These are phyloP conservation scores for Saussurea involucrata DNA, from an alignment of 129 eudicot genomes.

Conservation along the genomic window DNA sequence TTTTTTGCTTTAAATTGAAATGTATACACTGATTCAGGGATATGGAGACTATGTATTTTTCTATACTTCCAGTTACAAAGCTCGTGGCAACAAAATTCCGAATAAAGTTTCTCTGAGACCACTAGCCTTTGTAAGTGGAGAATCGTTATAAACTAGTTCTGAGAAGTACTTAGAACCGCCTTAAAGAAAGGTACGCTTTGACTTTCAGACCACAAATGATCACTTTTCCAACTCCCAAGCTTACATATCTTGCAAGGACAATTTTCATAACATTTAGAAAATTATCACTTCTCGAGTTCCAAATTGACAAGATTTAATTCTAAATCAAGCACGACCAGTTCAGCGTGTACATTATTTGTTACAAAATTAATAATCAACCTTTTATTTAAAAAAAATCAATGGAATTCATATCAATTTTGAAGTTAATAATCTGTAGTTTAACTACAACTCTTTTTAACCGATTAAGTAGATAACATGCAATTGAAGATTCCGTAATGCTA, in stretches of 20 bases:
- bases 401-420: background rate
- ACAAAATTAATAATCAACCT: background rate
- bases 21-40: background rate
- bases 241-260: background rate
- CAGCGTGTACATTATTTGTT: background rate
- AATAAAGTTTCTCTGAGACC: background rate
- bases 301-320: background rate
- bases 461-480: conserved; percentile 2
- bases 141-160: background rate
- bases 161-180: background rate
- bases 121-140: background rate
- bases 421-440: background rate
- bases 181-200: background rate
- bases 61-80: background rate
- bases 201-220: background rate
- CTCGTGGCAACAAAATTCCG: background rate
- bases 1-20: background rate
- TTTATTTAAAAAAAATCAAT: background rate
- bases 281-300: background rate
- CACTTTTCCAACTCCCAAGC: background rate
- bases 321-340: background rate
- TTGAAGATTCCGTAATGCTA: background rate
- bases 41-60: background rate
- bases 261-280: background rate
- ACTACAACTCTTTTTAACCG: background rate